Base-by-base conservation (phyloP, 2,329 filamentous ascomycete species). In the Phialophora chinensis region DNA sequence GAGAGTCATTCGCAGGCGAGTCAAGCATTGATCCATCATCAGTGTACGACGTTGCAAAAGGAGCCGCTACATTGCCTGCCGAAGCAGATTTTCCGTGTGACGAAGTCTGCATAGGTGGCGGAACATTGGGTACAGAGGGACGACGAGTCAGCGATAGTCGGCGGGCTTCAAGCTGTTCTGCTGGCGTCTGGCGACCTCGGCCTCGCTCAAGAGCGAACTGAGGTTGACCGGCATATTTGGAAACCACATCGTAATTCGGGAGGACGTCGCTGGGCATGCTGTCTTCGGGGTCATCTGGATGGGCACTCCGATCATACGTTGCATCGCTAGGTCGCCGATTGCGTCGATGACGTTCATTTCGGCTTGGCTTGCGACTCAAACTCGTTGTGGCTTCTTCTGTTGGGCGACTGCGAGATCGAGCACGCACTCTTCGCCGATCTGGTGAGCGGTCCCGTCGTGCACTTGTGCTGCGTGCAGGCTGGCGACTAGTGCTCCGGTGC, bases 121-220 rank as follows among this genome's bases (percentile, higher is more conserved):
- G 89, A 67, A 97, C 96, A 0, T 88, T 82, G 0, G 92, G 92
- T 2, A 89, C 92, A 27, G 91, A 91, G 3, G 92, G 91, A 58
- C 92, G 87, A 63, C 91, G 87, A 23, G 91, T 92, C 29, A 96
- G 83, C 14, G 94, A 97, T 74, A 91, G 87, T 65, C 94, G 89
- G 31, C 94, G 88, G 74, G 95, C 91, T 77, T 97, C 93, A 0
- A 98, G 86, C 77, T 97, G 93, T 56, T 90, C 88, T 7, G 93
- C 92, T 10, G 91, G 91, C 57, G 88, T 82, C 71, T 92, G 90
- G 78, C 90, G 90, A 78, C 90, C 91, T 78, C 89, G 90, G 56
- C 87, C 86, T 55, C 86, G 82, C 67, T 91, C 88, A 38, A 87
- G 84, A 83, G 88, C 72, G 85, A 52, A 54, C 12, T 67, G 68